These are phyloP conservation scores for Clavispora santaluciae DNA, from an alignment of 805 yeast genomes.

Conservation along the genomic window DNA sequence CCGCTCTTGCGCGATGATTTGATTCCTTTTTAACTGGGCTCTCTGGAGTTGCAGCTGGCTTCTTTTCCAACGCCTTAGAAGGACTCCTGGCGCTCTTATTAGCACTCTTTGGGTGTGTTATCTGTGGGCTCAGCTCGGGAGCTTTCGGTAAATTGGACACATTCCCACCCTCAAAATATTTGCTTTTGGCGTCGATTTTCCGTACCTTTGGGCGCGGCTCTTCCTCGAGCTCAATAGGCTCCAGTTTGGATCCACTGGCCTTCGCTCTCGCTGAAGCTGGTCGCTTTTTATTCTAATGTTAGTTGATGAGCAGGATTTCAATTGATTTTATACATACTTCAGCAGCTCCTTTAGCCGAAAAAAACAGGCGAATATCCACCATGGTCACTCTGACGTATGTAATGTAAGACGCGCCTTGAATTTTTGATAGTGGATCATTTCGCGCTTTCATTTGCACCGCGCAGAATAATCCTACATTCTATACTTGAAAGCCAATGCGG, in stretches of 20 bases:
- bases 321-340: conserved; percentile 5
- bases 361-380: conserved; percentile 19
- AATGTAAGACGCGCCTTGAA: conserved; percentile 1
- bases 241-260: conserved; percentile 4
- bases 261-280: background rate
- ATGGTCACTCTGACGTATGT: conserved; percentile 2
- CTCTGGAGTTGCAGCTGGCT: background rate
- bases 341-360: conserved; percentile 8
- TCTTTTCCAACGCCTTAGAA: background rate
- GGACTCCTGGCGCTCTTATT: background rate
- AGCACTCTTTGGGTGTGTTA: background rate
- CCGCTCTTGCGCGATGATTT: conserved; percentile 3
- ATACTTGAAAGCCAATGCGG: background rate
- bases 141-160: background rate
- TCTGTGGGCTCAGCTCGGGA: background rate
- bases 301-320: background rate
- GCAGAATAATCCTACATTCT: background rate
- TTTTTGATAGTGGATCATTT: background rate
- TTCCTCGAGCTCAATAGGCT: conserved; percentile 2
- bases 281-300: background rate
- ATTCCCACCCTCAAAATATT: conserved; percentile 4
- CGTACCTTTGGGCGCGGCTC: conserved; percentile 3
- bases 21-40: background rate
- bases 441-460: background rate
- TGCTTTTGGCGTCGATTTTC: conserved; percentile 8